These are phyloP conservation scores for Pleurotus tuber-regium DNA, from an alignment of 768 basidiomycete genomes.

Conservation along the genomic window DNA sequence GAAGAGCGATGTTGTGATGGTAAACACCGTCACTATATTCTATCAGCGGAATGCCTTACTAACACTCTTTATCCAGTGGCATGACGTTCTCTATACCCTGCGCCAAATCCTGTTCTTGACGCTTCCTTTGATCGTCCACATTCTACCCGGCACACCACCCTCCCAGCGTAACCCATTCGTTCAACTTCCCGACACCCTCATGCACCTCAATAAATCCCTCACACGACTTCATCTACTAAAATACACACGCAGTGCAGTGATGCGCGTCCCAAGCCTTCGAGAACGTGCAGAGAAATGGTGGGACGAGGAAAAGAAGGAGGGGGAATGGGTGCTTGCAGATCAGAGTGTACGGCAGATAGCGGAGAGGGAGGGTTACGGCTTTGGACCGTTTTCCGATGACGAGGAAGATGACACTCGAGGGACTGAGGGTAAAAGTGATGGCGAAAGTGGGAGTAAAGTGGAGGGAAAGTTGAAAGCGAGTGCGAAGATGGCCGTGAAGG, in stretches of 20 bases:
- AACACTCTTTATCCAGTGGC: conserved; percentile 48
- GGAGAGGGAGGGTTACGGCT: conserved; percentile 41
- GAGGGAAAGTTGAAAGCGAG: conserved; percentile 32
- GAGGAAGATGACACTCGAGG: no score
- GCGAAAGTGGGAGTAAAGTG: conserved; percentile 8
- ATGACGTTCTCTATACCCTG: conserved; percentile 51
- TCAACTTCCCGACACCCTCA: conserved; percentile 24
- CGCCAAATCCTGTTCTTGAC: conserved; percentile 61
- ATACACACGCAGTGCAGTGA: conserved; percentile 53
- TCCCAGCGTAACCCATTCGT: conserved; percentile 25
- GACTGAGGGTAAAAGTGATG: conserved; percentile 2
- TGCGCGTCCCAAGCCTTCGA: conserved; percentile 50
- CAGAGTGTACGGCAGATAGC: conserved; percentile 46
- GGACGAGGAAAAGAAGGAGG: conserved; percentile 52
- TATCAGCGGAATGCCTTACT: no score
- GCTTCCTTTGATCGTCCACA: conserved; percentile 49
- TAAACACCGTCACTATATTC: conserved; percentile 17
- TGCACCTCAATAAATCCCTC: conserved; percentile 28
- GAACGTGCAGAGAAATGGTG: conserved; percentile 53
- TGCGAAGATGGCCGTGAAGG: conserved; percentile 29
- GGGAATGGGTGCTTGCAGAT: conserved; percentile 46
- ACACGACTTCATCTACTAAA: conserved; percentile 53
- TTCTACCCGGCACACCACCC: conserved; percentile 35
- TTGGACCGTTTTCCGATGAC: conserved; percentile 24
- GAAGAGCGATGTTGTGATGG: conserved; percentile 28